Evolutionary conservation across 805 yeast species (phyloP).

Genomic region (Candida qinlingensis): DNA sequence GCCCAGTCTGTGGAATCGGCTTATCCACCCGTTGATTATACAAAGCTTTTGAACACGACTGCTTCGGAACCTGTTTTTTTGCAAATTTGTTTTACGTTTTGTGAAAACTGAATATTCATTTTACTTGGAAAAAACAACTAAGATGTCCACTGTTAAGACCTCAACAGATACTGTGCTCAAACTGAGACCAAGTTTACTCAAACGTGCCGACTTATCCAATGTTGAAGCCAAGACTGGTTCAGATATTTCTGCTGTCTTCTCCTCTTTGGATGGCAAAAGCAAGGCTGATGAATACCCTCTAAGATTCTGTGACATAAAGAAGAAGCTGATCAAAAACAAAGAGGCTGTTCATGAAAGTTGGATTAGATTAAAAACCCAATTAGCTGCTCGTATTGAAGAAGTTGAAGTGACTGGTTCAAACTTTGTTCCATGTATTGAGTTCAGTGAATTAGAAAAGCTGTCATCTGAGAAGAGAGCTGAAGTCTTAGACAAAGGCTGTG

Average conservation of each 20-base stretch:
- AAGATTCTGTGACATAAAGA: constrained; percentile 1
- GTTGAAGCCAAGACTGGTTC: constrained; percentile 1
- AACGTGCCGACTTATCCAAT: neutral
- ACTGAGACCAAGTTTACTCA: neutral
- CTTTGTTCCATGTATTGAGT: constrained; percentile 1
- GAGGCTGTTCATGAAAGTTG: constrained; percentile 1
- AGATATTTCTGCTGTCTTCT: constrained; percentile 6
- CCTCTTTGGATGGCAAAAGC: neutral
- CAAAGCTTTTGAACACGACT: no score
- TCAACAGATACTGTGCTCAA: neutral
- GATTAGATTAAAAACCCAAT: constrained; percentile 1
- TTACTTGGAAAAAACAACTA: neutral
- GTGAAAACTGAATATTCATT: neutral
- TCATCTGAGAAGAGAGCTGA: neutral
- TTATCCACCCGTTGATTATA: no score
- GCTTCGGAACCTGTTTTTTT: no score
- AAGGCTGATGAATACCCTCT: neutral
- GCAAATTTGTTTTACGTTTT: no score
- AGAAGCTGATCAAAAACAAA: neutral
- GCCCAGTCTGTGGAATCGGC: no score
- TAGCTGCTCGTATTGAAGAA: neutral
- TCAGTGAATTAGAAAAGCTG: neutral
- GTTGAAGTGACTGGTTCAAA: neutral
- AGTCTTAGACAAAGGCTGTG: constrained; percentile 22
- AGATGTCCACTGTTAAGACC: neutral